Evolutionary conservation across 495 filamentous ascomycete species (phyloP).

Genomic region (Amorphotheca resinae): DNA sequence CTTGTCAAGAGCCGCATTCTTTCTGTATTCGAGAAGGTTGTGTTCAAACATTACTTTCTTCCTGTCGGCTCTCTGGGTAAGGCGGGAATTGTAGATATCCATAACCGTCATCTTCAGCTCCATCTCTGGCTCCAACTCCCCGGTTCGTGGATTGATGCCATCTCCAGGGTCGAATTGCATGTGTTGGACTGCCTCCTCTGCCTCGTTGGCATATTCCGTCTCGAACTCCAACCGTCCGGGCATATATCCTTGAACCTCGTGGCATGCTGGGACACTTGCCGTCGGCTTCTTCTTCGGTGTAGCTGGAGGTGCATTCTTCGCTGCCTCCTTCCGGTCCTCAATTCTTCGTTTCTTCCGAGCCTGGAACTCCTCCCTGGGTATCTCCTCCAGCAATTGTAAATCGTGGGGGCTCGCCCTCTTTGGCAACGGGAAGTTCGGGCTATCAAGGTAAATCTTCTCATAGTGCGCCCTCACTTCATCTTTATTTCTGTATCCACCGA

Average conservation of each 20-base stretch:
- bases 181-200: slow-evolving; percentile 93
- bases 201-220: slow-evolving; percentile 94
- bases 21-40: slow-evolving; percentile 78
- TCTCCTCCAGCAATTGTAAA: slow-evolving; percentile 56
- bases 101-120: slow-evolving; percentile 96
- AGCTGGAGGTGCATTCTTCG: slow-evolving; percentile 68
- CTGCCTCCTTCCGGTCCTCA: slow-evolving; percentile 79
- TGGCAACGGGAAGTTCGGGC: slow-evolving; percentile 72
- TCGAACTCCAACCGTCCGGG: slow-evolving; percentile 95
- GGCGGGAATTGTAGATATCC: slow-evolving; percentile 91
- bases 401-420: slow-evolving; percentile 72
- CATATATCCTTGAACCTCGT: slow-evolving; percentile 98
- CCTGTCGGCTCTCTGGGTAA: slow-evolving; percentile 83
- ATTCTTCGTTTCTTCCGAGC: slow-evolving; percentile 87
- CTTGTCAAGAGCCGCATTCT: slow-evolving; percentile 79
- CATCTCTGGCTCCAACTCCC: slow-evolving; percentile 83
- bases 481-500: slow-evolving; percentile 85
- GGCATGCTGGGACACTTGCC: slow-evolving; percentile 83
- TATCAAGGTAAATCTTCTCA: slow-evolving; percentile 73
- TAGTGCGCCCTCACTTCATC: slow-evolving; percentile 95
- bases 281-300: slow-evolving; percentile 93
- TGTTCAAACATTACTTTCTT: slow-evolving; percentile 98
- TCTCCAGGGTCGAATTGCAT: slow-evolving; percentile 98
- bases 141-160: slow-evolving; percentile 69
- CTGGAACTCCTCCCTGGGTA: slow-evolving; percentile 88